Percentiles rank a stretch among this genome's conserved stretches.
Conservation (phyloP, 352 stramenopile species). For the Albugo laibachii region DNA sequence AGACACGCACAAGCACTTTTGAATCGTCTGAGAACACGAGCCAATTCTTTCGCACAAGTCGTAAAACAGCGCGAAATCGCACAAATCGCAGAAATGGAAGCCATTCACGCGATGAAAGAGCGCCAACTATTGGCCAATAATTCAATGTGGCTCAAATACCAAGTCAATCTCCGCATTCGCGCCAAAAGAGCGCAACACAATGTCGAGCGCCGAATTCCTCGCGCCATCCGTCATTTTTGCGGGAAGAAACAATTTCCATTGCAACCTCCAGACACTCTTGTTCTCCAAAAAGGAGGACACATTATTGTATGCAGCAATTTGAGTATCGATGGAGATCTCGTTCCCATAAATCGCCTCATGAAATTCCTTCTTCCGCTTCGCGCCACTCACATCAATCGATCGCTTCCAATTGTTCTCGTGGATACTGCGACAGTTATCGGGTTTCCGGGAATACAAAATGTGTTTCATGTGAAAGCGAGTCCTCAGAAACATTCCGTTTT, state of each 20-base stretch:
- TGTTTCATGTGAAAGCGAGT: slow-evolving; percentile 65
- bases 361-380: slow-evolving; percentile 59
- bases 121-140: no score
- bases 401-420: slow-evolving; percentile 58
- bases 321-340: slow-evolving; percentile 28
- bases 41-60: background rate
- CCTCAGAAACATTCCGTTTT: slow-evolving; percentile 55
- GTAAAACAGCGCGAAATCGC: no score
- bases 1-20: background rate
- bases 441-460: slow-evolving; percentile 38
- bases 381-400: slow-evolving; percentile 35
- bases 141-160: no score
- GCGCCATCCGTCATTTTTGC: slow-evolving; percentile 39
- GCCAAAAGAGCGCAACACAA: slow-evolving; percentile 48
- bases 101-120: no score
- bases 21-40: background rate
- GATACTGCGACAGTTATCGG: slow-evolving; percentile 42
- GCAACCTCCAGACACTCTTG: slow-evolving; percentile 11
- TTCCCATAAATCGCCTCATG: slow-evolving; percentile 35
- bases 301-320: slow-evolving; percentile 73
- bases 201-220: slow-evolving; percentile 42
- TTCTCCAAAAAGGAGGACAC: slow-evolving; percentile 32
- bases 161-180: slow-evolving; percentile 20
- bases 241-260: slow-evolving; percentile 17
- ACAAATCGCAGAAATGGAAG: no score